A percentile compares a stretch with the other conserved stretches of the same genome.
Evolutionary conservation across 2,329 filamentous ascomycete species (phyloP).

Genomic region (Nectriaceae sp.): DNA sequence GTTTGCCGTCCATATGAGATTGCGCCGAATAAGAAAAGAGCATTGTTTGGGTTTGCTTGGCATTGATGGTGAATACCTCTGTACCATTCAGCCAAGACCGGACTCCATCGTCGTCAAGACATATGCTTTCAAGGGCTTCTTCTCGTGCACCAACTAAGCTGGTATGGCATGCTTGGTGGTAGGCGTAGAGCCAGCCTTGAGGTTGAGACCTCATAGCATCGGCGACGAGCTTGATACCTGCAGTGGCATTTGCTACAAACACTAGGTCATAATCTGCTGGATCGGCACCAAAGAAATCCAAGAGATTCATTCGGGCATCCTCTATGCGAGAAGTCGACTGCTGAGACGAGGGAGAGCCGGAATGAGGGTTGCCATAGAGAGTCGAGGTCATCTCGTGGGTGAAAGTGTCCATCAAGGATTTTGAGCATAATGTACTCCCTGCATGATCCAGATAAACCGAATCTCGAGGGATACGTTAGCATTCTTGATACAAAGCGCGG

Average conservation of each 20-base stretch:
- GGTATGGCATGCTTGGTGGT: conserved; percentile 84
- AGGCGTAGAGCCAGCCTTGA: conserved; percentile 77
- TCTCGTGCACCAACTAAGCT: conserved; percentile 82
- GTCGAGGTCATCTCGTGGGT: conserved; percentile 75
- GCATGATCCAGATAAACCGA: conserved; percentile 90
- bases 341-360: conserved; percentile 79
- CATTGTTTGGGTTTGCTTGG: conserved; percentile 29
- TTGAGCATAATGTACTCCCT: conserved; percentile 82
- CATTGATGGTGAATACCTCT: conserved; percentile 28
- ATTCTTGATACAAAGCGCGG: not conserved
- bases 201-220: conserved; percentile 72
- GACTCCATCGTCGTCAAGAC: conserved; percentile 67
- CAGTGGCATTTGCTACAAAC: conserved; percentile 91
- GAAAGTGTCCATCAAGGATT: conserved; percentile 79
- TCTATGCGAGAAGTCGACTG: conserved; percentile 74
- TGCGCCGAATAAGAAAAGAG: conserved; percentile 85
- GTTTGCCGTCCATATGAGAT: conserved; percentile 86
- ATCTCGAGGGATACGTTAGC: conserved; percentile 44
- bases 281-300: conserved; percentile 80
- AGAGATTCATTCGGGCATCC: conserved; percentile 67
- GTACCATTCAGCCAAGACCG: conserved; percentile 60
- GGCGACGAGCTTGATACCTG: conserved; percentile 82
- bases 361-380: conserved; percentile 91
- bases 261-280: conserved; percentile 83
- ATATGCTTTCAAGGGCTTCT: conserved; percentile 64